A percentile compares a stretch with the other conserved stretches of the same genome.
These are phyloP conservation scores for Komagataella populi DNA, from an alignment of 805 yeast species.

Conservation along the genomic window DNA sequence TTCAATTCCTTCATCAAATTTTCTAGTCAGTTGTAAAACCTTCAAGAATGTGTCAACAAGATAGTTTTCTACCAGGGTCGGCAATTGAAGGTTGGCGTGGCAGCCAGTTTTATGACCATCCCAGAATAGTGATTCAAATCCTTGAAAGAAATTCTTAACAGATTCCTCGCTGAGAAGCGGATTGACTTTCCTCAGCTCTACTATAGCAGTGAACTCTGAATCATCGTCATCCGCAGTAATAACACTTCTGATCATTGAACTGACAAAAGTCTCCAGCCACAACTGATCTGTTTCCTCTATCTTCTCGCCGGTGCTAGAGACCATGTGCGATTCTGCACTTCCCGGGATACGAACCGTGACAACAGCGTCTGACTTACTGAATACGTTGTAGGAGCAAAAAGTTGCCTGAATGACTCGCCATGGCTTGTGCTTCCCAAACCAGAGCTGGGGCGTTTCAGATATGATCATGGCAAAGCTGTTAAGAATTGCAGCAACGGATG, in stretches of 20 bases:
- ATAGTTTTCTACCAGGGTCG: conserved; percentile 51
- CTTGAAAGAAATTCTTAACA: conserved; percentile 42
- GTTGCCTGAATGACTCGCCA: conserved; percentile 64
- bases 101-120: conserved; percentile 60
- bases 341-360: conserved; percentile 72
- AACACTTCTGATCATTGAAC: conserved; percentile 65
- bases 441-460: conserved; percentile 46
- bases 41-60: conserved; percentile 63
- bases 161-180: conserved; percentile 45
- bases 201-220: conserved; percentile 55
- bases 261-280: conserved; percentile 52
- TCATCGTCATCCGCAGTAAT: conserved; percentile 60
- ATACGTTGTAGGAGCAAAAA: conserved; percentile 49
- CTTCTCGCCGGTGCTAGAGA: conserved; percentile 29
- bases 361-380: conserved; percentile 53
- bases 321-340: conserved; percentile 39
- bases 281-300: conserved; percentile 35
- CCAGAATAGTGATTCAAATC: conserved; percentile 52
- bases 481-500: conserved; percentile 65
- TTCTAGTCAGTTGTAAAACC: conserved; percentile 50
- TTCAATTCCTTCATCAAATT: conserved; percentile 46
- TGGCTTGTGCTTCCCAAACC: conserved; percentile 68
- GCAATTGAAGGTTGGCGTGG: conserved; percentile 49
- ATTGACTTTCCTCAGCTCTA: conserved; percentile 72
- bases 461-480: conserved; percentile 56